Conservation (phyloP, 2,329 filamentous ascomycete genomes). For the Exserohilum turcica region DNA sequence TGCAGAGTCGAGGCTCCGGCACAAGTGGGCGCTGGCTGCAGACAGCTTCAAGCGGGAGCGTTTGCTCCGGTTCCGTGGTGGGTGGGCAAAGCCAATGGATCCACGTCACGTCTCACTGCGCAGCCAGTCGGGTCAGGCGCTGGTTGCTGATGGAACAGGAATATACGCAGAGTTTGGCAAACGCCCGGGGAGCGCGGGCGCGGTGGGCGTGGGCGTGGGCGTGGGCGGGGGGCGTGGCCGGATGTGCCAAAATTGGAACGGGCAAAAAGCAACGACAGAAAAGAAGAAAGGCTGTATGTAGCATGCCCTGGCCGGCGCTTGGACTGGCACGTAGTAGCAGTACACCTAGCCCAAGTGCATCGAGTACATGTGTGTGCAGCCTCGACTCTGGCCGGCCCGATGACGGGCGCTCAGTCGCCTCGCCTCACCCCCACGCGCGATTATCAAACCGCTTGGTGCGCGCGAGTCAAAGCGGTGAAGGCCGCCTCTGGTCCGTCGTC, state of each 20-base stretch:
- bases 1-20: no score
- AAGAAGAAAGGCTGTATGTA: background rate
- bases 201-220: background rate
- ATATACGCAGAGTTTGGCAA: background rate
- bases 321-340: no score
- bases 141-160: background rate
- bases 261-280: background rate
- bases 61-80: background rate
- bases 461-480: conserved; percentile 11
- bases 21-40: no score
- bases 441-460: conserved; percentile 37
- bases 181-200: background rate
- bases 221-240: background rate
- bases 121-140: conserved; percentile 4
- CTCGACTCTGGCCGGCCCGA: conserved; percentile 22
- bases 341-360: no score
- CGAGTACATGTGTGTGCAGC: no score
- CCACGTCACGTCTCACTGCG: conserved; percentile 24
- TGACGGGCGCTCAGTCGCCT: conserved; percentile 9
- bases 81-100: conserved; percentile 1
- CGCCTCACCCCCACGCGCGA: conserved; percentile 45
- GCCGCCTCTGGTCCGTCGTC: no score
- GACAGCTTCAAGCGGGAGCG: no score
- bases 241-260: background rate
- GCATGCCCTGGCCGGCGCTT: background rate